Evolutionary conservation across 1,139 yeast genomes (phyloP).

Genomic region (Scheffersomyces lignicola): DNA sequence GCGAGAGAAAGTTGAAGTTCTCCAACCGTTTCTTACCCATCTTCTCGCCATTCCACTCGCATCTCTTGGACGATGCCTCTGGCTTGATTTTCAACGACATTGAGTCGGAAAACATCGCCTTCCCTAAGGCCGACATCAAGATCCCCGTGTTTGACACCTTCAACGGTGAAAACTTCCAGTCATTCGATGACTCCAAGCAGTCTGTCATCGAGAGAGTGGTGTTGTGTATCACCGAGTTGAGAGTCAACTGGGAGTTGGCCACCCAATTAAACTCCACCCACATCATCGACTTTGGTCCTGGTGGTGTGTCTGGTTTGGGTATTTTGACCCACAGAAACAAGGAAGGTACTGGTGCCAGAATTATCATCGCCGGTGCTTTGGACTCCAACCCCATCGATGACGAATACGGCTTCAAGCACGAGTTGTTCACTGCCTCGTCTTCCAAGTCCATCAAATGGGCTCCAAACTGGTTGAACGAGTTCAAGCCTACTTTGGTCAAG

Average conservation of each 20-base stretch:
- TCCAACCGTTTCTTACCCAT: slow-evolving; percentile 94
- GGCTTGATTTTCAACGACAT: slow-evolving; percentile 67
- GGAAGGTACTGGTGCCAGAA: slow-evolving; percentile 97
- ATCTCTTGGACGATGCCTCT: slow-evolving; percentile 73
- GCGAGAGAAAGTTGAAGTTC: slow-evolving; percentile 90
- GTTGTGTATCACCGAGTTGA: slow-evolving; percentile 80
- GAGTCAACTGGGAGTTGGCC: slow-evolving; percentile 94
- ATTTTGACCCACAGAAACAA: slow-evolving; percentile 94
- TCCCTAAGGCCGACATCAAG: slow-evolving; percentile 54
- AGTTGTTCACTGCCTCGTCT: slow-evolving; percentile 70
- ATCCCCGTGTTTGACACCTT: slow-evolving; percentile 93
- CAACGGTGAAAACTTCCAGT: slow-evolving; percentile 78
- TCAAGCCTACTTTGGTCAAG: slow-evolving; percentile 80
- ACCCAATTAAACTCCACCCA: slow-evolving; percentile 82
- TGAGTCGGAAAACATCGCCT: slow-evolving; percentile 52
- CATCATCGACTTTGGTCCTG: slow-evolving; percentile 96
- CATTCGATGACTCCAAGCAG: slow-evolving; percentile 28
- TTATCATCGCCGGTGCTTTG: slow-evolving; percentile 89
- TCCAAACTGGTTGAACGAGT: slow-evolving; percentile 87
- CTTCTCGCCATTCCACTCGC: slow-evolving; percentile 96
- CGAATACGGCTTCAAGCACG: slow-evolving; percentile 95
- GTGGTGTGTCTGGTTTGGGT: slow-evolving; percentile 97
- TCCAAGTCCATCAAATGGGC: slow-evolving; percentile 72
- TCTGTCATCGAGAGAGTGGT: slow-evolving; percentile 62
- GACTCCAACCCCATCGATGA: slow-evolving; percentile 63